These are phyloP conservation scores for Mycena kentingensis DNA, from an alignment of 768 basidiomycete species.

Conservation along the genomic window DNA sequence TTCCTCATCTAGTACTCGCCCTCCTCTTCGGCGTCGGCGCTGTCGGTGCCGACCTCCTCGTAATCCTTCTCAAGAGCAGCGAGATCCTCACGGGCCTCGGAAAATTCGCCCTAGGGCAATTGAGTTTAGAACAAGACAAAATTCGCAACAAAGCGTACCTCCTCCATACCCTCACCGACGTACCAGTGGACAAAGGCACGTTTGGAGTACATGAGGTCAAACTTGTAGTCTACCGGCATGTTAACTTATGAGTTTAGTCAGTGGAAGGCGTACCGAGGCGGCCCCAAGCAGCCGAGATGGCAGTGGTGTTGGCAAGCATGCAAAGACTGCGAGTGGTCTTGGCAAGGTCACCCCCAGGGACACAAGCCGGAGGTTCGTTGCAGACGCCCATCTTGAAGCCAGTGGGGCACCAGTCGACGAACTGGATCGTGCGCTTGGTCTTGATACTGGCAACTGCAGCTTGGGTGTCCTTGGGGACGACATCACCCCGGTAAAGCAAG, in stretches of 20 bases:
- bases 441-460: conserved; percentile 92
- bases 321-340: conserved; percentile 93
- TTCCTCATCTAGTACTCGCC: conserved; percentile 49
- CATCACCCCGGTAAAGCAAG: conserved; percentile 92
- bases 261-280: conserved; percentile 60
- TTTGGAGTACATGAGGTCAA: conserved; percentile 97
- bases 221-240: conserved; percentile 78
- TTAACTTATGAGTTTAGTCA: conserved; percentile 15
- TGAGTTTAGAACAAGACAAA: neutral
- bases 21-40: conserved; percentile 52
- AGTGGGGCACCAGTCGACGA: conserved; percentile 98
- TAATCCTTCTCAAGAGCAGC: conserved; percentile 97
- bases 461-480: conserved; percentile 95
- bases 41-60: conserved; percentile 72
- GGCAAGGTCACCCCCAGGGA: conserved; percentile 94
- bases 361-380: conserved; percentile 90
- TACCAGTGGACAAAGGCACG: conserved; percentile 94
- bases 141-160: conserved; percentile 44
- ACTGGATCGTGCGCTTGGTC: conserved; percentile 97
- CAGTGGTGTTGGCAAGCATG: conserved; percentile 96
- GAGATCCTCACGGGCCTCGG: conserved; percentile 96
- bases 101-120: conserved; percentile 81
- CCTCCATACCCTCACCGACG: conserved; percentile 99
- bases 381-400: conserved; percentile 99
- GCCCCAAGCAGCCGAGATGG: conserved; percentile 93